Percentiles rank a stretch among this genome's conserved stretches.
Conservation (phyloP, 306 rosid genomes). For the Styphnolobium japonicum region DNA sequence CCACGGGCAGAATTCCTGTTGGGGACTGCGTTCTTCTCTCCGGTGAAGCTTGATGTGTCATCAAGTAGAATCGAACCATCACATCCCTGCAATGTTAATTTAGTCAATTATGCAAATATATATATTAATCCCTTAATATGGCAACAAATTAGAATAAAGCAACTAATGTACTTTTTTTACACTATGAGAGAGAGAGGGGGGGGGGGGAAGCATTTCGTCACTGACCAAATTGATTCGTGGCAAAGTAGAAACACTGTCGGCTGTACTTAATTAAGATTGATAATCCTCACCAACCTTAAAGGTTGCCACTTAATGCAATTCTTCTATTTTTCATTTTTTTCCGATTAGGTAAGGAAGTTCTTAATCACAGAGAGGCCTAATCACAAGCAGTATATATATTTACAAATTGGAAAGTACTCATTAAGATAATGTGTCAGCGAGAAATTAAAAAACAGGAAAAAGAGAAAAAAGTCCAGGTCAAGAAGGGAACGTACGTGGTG, state of each 20-base stretch:
- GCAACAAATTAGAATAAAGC: background rate
- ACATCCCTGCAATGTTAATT: conserved; percentile 55
- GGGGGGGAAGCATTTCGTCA: too few relatives aligned
- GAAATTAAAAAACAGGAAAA: background rate
- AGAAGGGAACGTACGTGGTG: background rate
- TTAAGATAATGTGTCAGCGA: background rate
- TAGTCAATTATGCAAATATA: background rate
- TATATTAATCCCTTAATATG: background rate
- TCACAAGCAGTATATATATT: background rate
- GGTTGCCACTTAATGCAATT: too few relatives aligned
- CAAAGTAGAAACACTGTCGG: background rate
- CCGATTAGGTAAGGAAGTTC: too few relatives aligned
- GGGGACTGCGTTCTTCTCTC: conserved; percentile 77
- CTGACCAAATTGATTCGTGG: background rate
- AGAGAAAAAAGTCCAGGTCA: background rate
- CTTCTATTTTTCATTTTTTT: too few relatives aligned
- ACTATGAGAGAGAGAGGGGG: too few relatives aligned
- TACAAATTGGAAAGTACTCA: background rate
- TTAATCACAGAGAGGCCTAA: too few relatives aligned
- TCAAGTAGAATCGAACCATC: conserved; percentile 87
- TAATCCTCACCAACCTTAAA: background rate
- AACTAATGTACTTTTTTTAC: background rate
- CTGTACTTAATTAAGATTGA: too few relatives aligned
- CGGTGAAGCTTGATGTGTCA: conserved; percentile 63
- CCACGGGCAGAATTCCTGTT: conserved; percentile 78